Conservation (phyloP, 2,329 filamentous ascomycete species). For the Trichoderma lentiforme region DNA sequence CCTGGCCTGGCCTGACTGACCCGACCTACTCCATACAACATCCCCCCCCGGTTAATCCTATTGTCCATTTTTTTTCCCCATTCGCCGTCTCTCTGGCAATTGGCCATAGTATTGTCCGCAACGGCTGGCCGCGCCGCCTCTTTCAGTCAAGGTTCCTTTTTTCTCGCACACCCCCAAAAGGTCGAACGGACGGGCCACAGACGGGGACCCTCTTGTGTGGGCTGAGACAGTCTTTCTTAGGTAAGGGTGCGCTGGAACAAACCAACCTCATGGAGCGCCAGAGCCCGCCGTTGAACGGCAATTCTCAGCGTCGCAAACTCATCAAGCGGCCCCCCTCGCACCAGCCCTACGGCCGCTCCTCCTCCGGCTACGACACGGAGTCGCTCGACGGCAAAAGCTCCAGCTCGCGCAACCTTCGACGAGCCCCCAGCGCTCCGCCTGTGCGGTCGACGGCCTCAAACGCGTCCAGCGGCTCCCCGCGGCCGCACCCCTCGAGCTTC, state of each 20-base stretch:
- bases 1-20: background rate
- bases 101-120: constrained; percentile 7
- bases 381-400: constrained; percentile 51
- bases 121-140: constrained; percentile 17
- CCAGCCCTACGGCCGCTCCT: constrained; percentile 46
- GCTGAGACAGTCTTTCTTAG: constrained; percentile 27
- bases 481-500: constrained; percentile 21
- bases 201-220: constrained; percentile 17
- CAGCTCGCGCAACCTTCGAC: constrained; percentile 61
- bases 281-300: constrained; percentile 43
- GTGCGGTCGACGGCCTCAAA: constrained; percentile 45
- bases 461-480: constrained; percentile 43
- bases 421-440: constrained; percentile 58
- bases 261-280: constrained; percentile 46
- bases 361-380: constrained; percentile 49
- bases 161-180: constrained; percentile 16
- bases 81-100: background rate
- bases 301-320: constrained; percentile 56
- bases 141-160: background rate
- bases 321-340: constrained; percentile 59
- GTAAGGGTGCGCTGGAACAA: constrained; percentile 22
- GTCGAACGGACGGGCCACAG: constrained; percentile 9
- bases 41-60: background rate
- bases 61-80: background rate
- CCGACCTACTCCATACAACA: background rate